These are phyloP conservation scores for Fusarium chuoi DNA, from an alignment of 2,329 filamentous ascomycete species.

Conservation along the genomic window DNA sequence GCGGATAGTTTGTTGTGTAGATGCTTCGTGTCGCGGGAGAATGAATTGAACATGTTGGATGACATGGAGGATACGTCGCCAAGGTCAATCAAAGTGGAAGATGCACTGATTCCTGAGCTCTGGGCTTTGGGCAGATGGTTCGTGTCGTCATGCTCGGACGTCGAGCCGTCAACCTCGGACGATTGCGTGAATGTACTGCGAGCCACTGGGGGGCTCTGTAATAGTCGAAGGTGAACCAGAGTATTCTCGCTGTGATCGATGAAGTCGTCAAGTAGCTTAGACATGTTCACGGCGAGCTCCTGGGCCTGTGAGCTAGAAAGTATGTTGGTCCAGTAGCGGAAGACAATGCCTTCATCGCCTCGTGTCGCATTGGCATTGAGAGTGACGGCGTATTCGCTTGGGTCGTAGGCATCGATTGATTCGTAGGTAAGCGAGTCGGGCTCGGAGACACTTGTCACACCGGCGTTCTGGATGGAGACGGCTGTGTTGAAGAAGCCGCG, in stretches of 20 bases:
- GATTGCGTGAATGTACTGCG: background rate
- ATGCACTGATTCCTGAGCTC: constrained; percentile 11
- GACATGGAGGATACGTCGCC: constrained; percentile 8
- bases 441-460: background rate
- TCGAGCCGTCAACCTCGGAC: background rate
- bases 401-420: constrained; percentile 33
- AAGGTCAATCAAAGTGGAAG: constrained; percentile 16
- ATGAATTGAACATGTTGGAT: background rate
- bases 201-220: background rate
- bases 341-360: constrained; percentile 37
- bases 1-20: constrained; percentile 22
- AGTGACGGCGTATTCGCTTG: constrained; percentile 48
- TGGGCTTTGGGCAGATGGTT: background rate
- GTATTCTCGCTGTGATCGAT: constrained; percentile 29
- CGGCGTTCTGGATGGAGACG: constrained; percentile 47
- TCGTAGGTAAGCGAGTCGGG: constrained; percentile 13
- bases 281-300: constrained; percentile 26
- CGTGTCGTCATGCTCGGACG: background rate
- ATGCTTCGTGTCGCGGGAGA: background rate
- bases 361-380: constrained; percentile 45
- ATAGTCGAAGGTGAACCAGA: constrained; percentile 27
- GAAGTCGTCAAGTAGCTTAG: constrained; percentile 28
- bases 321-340: constrained; percentile 37
- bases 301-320: constrained; percentile 32
- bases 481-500: constrained; percentile 49